phyloP scores from a whole-genome alignment of 495 filamentous ascomycete genomes.

The Aspergillus avenaceus region DNA sequence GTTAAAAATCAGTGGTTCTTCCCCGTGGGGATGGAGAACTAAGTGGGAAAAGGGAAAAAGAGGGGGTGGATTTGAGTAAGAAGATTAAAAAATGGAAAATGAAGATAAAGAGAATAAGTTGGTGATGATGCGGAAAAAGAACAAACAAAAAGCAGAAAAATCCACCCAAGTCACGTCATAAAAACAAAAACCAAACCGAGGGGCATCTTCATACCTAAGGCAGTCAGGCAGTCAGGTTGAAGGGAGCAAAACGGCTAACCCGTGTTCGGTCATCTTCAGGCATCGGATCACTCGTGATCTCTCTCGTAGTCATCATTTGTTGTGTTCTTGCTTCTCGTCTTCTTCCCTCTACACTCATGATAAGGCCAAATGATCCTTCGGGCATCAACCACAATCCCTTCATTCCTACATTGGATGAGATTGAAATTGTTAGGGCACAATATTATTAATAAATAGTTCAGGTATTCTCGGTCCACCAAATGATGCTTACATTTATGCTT shows the following conservation, averaged over 20 bases:
- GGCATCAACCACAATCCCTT: background rate
- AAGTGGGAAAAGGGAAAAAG: background rate
- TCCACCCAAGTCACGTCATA: no score
- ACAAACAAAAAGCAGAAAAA: no score
- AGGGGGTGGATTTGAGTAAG: background rate
- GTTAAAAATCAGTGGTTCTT: conserved; percentile 5
- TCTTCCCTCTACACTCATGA: no score
- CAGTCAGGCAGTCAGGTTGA: background rate
- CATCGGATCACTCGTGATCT: background rate
- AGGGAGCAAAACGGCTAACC: no score
- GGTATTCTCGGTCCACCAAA: background rate
- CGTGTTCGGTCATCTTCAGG: background rate
- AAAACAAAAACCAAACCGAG: background rate
- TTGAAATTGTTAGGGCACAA: no score
- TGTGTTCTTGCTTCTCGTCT: no score
- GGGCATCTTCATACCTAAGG: background rate
- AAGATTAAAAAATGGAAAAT: no score
- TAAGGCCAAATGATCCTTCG: background rate
- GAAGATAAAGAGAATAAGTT: no score
- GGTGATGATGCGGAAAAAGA: no score
- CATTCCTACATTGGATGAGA: no score
- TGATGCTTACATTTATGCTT: no score
- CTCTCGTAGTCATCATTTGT: no score
- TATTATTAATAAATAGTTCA: background rate
- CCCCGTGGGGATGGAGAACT: conserved; percentile 10